Base-by-base conservation (phyloP, 2,329 filamentous ascomycete genomes). In the Domatiomyces globalis region DNA sequence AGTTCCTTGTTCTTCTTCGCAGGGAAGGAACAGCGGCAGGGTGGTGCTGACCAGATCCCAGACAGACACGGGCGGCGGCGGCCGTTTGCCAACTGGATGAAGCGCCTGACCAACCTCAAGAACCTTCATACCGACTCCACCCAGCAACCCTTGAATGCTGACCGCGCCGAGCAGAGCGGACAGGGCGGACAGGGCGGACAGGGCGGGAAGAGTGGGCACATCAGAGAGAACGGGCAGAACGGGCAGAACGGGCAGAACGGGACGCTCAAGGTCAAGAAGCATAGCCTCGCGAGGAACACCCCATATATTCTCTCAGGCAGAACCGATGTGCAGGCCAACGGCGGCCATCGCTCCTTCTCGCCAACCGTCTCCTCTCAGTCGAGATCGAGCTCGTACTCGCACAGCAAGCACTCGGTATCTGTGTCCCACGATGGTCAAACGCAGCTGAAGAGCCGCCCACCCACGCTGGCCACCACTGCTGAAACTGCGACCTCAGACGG, bases 81-180 rank as follows among this genome's bases (percentile, higher is more conserved):
- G 57, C 90, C 89, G 20, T 96, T 96, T 65, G 80, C 89, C 46
- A 86, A 83, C 60, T 94, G 90, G 85, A 87, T 98, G 74, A 94
- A 89, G 75, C 89, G 89, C 63, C 79, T 96, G 52, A 83, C 88
- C 55, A 90, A 84, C 66, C 83, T 95, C 69, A 95, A 94, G 68
- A 75, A 72, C 51, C 82, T 81, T 4, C 84, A 82, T 29, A 79
- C 77, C 56, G 75, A 80, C 54, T 68, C 73, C 15, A 60, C 18
- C 63, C 33, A 39, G 12, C 67, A 47, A 2, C 27, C 45, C 17
- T 18, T 18, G 8, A 33, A 29, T 33, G 9, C 9, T 10, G 9
- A 4, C 22, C 19, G 19, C 10, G 7, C 20, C 20, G 17, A 22
- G 7, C 20, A 25, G 19, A 6, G 7, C 2, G 33, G 12, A 39